Evolutionary conservation across 257 asterid genomes (phyloP).

Genomic region (Coffea eugenioides): DNA sequence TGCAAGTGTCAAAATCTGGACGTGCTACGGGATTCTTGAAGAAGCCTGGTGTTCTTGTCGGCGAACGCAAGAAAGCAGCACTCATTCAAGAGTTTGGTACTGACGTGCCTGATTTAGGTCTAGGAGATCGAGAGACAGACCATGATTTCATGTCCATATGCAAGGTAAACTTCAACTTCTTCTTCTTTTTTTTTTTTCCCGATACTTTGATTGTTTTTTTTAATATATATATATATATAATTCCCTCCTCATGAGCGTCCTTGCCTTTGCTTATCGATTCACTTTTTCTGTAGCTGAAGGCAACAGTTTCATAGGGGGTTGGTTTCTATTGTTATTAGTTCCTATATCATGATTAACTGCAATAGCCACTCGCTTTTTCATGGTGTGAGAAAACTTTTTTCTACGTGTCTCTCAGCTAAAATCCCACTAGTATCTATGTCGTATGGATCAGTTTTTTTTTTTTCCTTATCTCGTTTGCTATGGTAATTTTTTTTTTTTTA

Average conservation of each 20-base stretch:
- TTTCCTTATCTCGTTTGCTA: background rate
- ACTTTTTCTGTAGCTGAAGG: background rate
- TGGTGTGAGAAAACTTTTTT: background rate
- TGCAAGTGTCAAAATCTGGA: constrained; percentile 59
- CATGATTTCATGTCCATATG: constrained; percentile 82
- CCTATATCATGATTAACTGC: background rate
- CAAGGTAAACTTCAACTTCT: constrained; percentile 55
- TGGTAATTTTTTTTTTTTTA: background rate
- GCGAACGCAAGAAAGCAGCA: constrained; percentile 56
- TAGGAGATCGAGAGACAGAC: constrained; percentile 83
- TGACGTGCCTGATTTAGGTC: constrained; percentile 68
- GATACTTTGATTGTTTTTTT: background rate
- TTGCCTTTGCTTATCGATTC: background rate
- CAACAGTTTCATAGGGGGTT: background rate
- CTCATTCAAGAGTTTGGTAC: constrained; percentile 58
- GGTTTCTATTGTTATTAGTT: background rate
- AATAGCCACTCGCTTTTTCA: background rate
- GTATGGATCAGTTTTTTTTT: background rate
- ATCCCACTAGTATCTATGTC: background rate
- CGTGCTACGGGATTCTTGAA: constrained; percentile 78
- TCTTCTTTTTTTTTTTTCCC: background rate
- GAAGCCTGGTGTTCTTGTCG: constrained; percentile 78
- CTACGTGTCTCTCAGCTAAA: background rate
- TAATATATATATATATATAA: too few relatives aligned
- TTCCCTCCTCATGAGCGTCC: background rate